Base-by-base conservation (phyloP, 2,329 filamentous ascomycete genomes). In the Fusarium decemcellulare region DNA sequence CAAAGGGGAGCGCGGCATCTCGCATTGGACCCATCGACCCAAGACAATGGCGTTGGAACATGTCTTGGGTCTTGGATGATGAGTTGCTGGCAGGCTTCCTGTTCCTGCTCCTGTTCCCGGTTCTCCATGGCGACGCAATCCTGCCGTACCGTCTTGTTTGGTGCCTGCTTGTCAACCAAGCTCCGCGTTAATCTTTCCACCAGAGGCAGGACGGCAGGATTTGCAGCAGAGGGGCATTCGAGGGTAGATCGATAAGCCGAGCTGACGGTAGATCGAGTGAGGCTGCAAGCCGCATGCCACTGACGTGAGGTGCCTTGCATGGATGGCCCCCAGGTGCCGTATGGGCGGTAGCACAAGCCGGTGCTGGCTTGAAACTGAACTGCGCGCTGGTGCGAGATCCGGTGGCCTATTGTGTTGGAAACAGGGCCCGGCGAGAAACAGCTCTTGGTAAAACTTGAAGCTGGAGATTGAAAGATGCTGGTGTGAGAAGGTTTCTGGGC, bases 41-140 rank as follows among this genome's bases (percentile, higher is more conserved):
- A 59, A 67, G 59, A 71, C 64, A 66, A 50, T 43, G 51, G 51
- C 39, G 51, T 32, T 57, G 57, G 64, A 48, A 59, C 63, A 66
- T 68, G 50, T 68, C 61, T 66, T 59, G 61, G 47, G 50, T 71
- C 61, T 66, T 59, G 61, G 44, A 30, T 34, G 11, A 46, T 44
- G 39, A 40, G 27, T 8, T 36, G 44, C 16, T 30, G 53, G 30
- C 7, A 29, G 12, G 46, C 15, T 32, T 46, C 44, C 14, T 46
- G 47, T 51, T 59, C 37, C 55, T 65, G 52, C 29, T 42, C 44
- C 14, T 46, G 47, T 51, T 59, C 37, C 55, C 59, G 52, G 44
- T 68, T 37, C 56, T 55, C 59, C 53, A 42, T 62, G 40, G 65
- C 61, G 52, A 72, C 68, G 37, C 63, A 64, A 68, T 68, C 52